Percentiles rank a stretch among this genome's conserved stretches.
These are phyloP conservation scores for Metarhizium humberi DNA, from an alignment of 2,329 filamentous ascomycete species.

Conservation along the genomic window DNA sequence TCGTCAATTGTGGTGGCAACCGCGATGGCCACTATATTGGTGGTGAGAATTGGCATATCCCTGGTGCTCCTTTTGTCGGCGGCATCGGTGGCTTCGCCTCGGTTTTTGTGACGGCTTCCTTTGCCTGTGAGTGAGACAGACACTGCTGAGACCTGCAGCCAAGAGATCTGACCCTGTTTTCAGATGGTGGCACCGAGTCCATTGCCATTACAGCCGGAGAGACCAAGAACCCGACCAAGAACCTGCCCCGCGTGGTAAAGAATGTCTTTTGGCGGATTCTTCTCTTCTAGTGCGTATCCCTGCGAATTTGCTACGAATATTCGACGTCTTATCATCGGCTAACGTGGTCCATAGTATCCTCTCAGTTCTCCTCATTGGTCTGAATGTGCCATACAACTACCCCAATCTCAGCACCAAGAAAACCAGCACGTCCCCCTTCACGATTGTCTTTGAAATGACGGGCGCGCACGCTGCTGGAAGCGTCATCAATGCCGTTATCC, in stretches of 20 bases:
- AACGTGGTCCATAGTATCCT: conserved; percentile 19
- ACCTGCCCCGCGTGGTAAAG: conserved; percentile 52
- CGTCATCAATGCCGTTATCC: conserved; percentile 51
- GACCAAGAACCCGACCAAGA: conserved; percentile 52
- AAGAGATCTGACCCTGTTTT: background rate
- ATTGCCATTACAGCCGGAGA: conserved; percentile 60
- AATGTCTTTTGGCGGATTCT: conserved; percentile 58
- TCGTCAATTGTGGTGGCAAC: conserved; percentile 43
- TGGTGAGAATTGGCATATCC: conserved; percentile 46
- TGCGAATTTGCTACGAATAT: background rate
- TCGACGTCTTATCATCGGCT: background rate
- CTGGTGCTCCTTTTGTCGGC: conserved; percentile 53
- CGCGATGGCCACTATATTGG: conserved; percentile 45
- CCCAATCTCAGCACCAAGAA: conserved; percentile 21
- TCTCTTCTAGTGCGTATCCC: conserved; percentile 32
- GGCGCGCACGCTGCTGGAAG: conserved; percentile 41
- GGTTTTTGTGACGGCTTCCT: conserved; percentile 42
- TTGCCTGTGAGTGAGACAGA: conserved; percentile 38
- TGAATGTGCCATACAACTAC: conserved; percentile 48
- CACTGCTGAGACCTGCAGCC: background rate
- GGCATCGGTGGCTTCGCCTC: conserved; percentile 58
- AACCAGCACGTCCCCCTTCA: conserved; percentile 31
- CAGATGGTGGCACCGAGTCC: conserved; percentile 46
- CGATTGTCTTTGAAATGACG: conserved; percentile 49
- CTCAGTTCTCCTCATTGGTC: conserved; percentile 36